Evolutionary conservation across 352 stramenopile genomes (phyloP).

Genomic region (Pythium monospermum): DNA sequence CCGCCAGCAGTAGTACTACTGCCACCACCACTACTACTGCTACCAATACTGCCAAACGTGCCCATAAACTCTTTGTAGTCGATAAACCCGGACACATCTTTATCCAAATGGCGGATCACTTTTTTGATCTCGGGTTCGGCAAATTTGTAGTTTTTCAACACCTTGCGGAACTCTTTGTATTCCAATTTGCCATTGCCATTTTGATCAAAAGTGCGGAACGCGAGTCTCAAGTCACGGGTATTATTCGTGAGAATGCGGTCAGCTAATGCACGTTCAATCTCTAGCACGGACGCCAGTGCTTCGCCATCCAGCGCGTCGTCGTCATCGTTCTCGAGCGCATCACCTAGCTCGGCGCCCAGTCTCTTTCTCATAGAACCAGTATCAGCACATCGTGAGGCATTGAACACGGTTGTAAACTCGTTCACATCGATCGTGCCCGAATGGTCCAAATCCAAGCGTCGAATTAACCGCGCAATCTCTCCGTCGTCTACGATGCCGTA

Average conservation of each 20-base stretch:
- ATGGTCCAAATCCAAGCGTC: slow-evolving; percentile 38
- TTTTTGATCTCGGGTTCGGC: slow-evolving; percentile 62
- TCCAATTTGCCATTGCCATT: slow-evolving; percentile 64
- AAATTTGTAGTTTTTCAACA: slow-evolving; percentile 57
- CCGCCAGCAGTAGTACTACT: no score
- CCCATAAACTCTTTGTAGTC: slow-evolving; percentile 70
- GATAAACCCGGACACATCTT: slow-evolving; percentile 60
- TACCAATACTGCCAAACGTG: slow-evolving; percentile 30
- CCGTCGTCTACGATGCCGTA: slow-evolving; percentile 54
- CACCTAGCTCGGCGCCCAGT: neutral
- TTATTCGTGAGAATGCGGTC: slow-evolving; percentile 45
- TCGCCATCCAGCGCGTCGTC: slow-evolving; percentile 36
- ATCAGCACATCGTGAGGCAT: slow-evolving; percentile 29
- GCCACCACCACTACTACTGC: slow-evolving; percentile 10
- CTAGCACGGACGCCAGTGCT: slow-evolving; percentile 50
- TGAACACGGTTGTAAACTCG: slow-evolving; percentile 56
- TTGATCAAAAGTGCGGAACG: slow-evolving; percentile 63
- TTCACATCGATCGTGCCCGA: slow-evolving; percentile 52
- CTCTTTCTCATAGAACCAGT: neutral
- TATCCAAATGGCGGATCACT: slow-evolving; percentile 66
- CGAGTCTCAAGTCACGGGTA: slow-evolving; percentile 46
- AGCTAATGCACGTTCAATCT: slow-evolving; percentile 61
- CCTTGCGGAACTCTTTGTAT: slow-evolving; percentile 64
- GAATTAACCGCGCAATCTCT: slow-evolving; percentile 48
- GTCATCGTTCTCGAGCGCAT: slow-evolving; percentile 2